phyloP scores from a whole-genome alignment of 371 early-diverging fungal genomes.

The Mortierella sp. region DNA sequence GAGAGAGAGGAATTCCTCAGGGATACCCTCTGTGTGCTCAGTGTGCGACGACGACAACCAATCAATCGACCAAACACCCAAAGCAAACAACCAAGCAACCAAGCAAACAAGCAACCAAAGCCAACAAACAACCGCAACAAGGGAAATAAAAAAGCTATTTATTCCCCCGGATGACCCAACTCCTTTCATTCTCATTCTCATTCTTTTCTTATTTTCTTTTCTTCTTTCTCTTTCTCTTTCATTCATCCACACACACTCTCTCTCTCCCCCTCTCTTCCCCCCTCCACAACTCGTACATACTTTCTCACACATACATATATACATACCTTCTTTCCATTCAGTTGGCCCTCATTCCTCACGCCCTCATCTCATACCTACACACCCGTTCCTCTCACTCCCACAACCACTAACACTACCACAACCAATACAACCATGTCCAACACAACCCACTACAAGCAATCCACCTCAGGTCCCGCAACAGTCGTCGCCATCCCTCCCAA shows the following conservation, averaged over 20 bases:
- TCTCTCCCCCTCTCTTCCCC: not conserved
- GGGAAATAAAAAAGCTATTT: not conserved
- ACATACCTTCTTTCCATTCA: slow-evolving; percentile 12
- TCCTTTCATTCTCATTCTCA: not conserved
- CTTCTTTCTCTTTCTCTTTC: not conserved
- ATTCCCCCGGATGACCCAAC: not conserved
- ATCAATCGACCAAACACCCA: not conserved
- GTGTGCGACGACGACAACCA: not conserved
- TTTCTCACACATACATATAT: not conserved
- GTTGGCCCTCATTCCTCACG: slow-evolving; percentile 17
- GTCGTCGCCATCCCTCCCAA: slow-evolving; percentile 12
- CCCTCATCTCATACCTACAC: slow-evolving; percentile 13
- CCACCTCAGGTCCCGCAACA: slow-evolving; percentile 11
- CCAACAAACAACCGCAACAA: not conserved
- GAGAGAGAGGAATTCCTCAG: no score
- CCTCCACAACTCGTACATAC: not conserved
- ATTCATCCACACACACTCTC: not conserved
- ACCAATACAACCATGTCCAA: no score
- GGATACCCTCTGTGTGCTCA: not conserved
- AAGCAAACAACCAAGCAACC: not conserved
- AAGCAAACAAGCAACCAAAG: not conserved
- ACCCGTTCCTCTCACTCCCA: slow-evolving; percentile 4
- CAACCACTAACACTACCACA: not conserved
- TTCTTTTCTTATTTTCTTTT: no score
- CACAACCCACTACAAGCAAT: not conserved